Conservation (phyloP, 805 yeast genomes). For the Saturnispora kantuleensis region DNA sequence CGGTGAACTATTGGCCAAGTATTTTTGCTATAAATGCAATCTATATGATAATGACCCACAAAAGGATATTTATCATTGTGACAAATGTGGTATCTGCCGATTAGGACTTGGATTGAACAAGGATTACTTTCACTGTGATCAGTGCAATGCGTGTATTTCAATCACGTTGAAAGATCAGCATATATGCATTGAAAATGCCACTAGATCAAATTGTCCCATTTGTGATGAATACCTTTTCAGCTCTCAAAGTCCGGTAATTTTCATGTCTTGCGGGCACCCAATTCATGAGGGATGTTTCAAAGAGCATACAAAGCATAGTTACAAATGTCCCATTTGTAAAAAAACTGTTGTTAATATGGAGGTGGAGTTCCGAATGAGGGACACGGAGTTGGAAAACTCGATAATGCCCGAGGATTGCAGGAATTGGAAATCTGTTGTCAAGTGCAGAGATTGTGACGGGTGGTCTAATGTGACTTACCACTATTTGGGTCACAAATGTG, state of each 20-base stretch:
- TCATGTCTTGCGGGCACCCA: slow-evolving; percentile 92
- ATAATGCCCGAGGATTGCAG: slow-evolving; percentile 74
- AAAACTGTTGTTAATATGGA: slow-evolving; percentile 81
- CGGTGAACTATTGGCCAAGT: slow-evolving; percentile 55
- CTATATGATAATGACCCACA: slow-evolving; percentile 71
- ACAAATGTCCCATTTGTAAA: slow-evolving; percentile 87
- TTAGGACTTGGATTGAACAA: slow-evolving; percentile 80
- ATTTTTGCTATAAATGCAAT: slow-evolving; percentile 70
- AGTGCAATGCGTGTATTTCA: slow-evolving; percentile 81
- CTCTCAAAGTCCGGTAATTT: slow-evolving; percentile 71
- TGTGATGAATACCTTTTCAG: slow-evolving; percentile 88
- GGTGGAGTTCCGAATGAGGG: slow-evolving; percentile 77
- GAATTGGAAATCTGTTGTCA: slow-evolving; percentile 63
- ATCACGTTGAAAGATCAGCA: slow-evolving; percentile 70
- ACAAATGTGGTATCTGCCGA: slow-evolving; percentile 86
- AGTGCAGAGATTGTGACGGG: slow-evolving; percentile 84
- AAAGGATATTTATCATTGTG: slow-evolving; percentile 85
- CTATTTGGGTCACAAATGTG: slow-evolving; percentile 78
- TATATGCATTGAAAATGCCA: slow-evolving; percentile 75
- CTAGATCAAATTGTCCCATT: slow-evolving; percentile 87
- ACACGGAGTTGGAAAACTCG: slow-evolving; percentile 68
- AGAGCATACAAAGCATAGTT: slow-evolving; percentile 71
- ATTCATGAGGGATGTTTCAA: slow-evolving; percentile 80
- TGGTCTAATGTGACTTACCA: slow-evolving; percentile 70
- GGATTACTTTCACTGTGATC: slow-evolving; percentile 86